These are phyloP conservation scores for Mycena indigotica DNA, from an alignment of 768 basidiomycete species.

Conservation along the genomic window DNA sequence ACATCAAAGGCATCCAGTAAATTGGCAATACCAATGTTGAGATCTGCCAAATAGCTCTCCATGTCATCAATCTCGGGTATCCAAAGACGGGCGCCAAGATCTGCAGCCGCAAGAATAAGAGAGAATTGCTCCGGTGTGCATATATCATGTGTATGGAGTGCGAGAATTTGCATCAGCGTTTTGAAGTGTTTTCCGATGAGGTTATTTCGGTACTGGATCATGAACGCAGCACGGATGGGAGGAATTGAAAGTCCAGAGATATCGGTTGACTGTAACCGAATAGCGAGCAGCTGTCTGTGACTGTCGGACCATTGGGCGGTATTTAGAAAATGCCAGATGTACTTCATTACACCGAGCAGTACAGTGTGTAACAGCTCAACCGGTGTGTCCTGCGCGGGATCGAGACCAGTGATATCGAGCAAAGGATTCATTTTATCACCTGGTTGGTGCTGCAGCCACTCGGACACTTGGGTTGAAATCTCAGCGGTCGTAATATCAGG, in stretches of 20 bases:
- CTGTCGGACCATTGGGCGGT: slow-evolving; percentile 6
- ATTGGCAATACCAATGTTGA: slow-evolving; percentile 4
- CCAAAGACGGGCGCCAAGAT: slow-evolving; percentile 23
- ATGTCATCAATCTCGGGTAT: slow-evolving; percentile 21
- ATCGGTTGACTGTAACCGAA: too few relatives aligned
- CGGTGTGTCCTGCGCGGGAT: slow-evolving; percentile 3
- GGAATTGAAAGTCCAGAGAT: too few relatives aligned
- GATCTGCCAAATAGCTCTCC: slow-evolving; percentile 14
- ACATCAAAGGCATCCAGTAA: slow-evolving; percentile 23
- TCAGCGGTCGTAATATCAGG: neutral
- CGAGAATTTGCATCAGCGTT: slow-evolving; percentile 19
- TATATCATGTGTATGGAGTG: slow-evolving; percentile 12
- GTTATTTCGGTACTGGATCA: too few relatives aligned
- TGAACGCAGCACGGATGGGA: too few relatives aligned
- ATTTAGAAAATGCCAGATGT: slow-evolving; percentile 4
- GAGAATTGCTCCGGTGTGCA: slow-evolving; percentile 4
- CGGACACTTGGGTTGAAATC: neutral
- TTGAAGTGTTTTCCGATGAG: slow-evolving; percentile 33
- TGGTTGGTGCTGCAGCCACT: slow-evolving; percentile 9
- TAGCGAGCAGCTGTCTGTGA: slow-evolving; percentile 1
- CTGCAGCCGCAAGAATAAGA: slow-evolving; percentile 18
- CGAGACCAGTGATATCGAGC: slow-evolving; percentile 4
- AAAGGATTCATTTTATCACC: slow-evolving; percentile 14
- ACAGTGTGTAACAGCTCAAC: slow-evolving; percentile 7
- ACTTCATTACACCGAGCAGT: neutral